These are phyloP conservation scores for Plasmodium blacklocki DNA, from an alignment of 169 alveolate genomes.

Conservation along the genomic window DNA sequence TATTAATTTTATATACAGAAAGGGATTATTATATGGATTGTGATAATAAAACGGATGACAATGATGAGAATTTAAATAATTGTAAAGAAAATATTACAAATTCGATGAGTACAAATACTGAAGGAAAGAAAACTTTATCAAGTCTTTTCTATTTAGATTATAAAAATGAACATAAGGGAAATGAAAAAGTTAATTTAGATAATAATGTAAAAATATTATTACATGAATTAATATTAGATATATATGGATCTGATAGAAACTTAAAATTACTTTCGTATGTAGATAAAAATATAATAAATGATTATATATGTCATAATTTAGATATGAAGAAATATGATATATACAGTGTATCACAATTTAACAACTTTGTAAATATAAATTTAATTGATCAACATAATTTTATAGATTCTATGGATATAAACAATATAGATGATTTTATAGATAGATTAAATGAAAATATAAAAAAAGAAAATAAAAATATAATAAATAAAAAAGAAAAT, in stretches of 20 bases:
- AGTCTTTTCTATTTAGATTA: constrained; percentile 57
- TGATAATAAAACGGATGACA: not conserved
- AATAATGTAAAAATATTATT: constrained; percentile 27
- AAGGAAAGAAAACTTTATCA: not conserved
- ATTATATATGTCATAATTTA: constrained; percentile 53
- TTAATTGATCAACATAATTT: constrained; percentile 11
- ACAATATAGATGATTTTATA: constrained; percentile 13
- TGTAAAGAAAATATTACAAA: not conserved
- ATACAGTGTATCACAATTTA: constrained; percentile 46
- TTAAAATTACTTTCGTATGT: constrained; percentile 35
- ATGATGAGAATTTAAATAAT: too few species aligned
- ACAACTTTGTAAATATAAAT: constrained; percentile 49
- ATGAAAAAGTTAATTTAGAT: constrained; percentile 19
- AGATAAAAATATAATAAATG: constrained; percentile 54
- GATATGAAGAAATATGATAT: constrained; percentile 65
- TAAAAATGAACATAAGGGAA: constrained; percentile 48
- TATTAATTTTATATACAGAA: constrained; percentile 58
- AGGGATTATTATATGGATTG: not conserved
- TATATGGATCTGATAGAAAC: constrained; percentile 69
- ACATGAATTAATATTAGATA: constrained; percentile 62
- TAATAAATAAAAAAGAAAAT: not conserved
- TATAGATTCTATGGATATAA: constrained; percentile 13
- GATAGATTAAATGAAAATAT: constrained; percentile 10
- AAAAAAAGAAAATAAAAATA: not conserved
- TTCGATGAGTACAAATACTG: not conserved